Evolutionary conservation across 106 monocot species (phyloP), one percentile per base, ranked within the genome.

Genomic region (Iris macrosiphon): DNA sequence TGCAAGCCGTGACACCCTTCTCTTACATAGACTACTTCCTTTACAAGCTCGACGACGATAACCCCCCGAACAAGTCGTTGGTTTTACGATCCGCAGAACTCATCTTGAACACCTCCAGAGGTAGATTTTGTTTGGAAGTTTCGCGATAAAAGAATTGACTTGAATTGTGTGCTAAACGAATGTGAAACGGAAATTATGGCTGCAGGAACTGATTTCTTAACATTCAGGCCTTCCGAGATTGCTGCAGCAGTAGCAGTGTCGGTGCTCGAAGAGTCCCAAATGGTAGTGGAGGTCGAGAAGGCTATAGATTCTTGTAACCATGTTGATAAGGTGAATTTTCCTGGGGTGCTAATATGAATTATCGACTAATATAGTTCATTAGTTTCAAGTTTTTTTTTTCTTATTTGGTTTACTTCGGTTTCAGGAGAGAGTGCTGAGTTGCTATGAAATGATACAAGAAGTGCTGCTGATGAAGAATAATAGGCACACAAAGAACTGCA

Each of bases 1-100:
- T 90, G 89, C 85, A 83, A 44, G 76, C 90, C 12, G 86, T 90
- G 31, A 96, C 96, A 8, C 89, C 96, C 4, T 96, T 89, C 60
- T 82, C 96, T 7, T 96, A 76, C 61, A 64, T 89, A 28, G 96
- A 96, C 44, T 90, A 79, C 70, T 96, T 90, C 57, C 79, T 96
- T 46, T 53, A 77, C 63, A 69, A 79, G 49, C 71, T 86, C 69
- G 80, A 56, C 45, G 68, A 46, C 19, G 72, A 69, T 6, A 54
- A 45, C 66, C 50, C 57, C 11, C 77, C 78, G 6, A 30, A 40
- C 7, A 77, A 67, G 64, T 27, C 54, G 1, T 65, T 48, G 15
- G 7, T 83, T 20, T 68, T 69, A 19, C 75, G 57, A 32, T 73
- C 80, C 0, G 43, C 72, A 4, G 76, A 82, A 33, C 76, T 96